Percentiles rank a stretch among this genome's conserved stretches.
phyloP scores from a whole-genome alignment of 495 filamentous ascomycete genomes.

The Achaetomiella virescens region DNA sequence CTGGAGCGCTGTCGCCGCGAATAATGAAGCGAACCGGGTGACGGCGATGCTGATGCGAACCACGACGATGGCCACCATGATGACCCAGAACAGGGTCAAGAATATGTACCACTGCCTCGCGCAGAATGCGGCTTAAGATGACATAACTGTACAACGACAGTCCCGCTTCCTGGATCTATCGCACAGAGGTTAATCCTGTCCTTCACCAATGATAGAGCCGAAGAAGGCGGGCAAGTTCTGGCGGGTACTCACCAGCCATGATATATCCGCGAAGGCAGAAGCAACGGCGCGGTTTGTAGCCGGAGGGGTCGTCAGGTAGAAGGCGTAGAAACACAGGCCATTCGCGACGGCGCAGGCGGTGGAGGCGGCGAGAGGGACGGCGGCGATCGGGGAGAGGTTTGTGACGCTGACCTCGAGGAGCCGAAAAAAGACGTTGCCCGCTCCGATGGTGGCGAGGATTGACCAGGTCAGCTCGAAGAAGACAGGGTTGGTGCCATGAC shows the following conservation, averaged over 20 bases:
- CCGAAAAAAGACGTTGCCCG: slow-evolving; percentile 26
- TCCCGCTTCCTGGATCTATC: slow-evolving; percentile 35
- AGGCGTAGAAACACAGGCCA: slow-evolving; percentile 34
- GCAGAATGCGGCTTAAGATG: slow-evolving; percentile 30
- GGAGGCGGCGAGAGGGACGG: slow-evolving; percentile 30
- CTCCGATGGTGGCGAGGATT: slow-evolving; percentile 32
- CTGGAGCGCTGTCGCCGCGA: slow-evolving; percentile 10
- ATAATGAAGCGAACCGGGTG: slow-evolving; percentile 18
- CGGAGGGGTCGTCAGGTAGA: slow-evolving; percentile 24
- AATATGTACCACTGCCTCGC: slow-evolving; percentile 19
- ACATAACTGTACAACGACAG: slow-evolving; percentile 37
- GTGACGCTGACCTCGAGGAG: slow-evolving; percentile 27
- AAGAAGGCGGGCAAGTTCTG: neutral
- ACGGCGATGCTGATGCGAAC: slow-evolving; percentile 27
- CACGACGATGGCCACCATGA: slow-evolving; percentile 19
- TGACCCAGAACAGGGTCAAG: slow-evolving; percentile 28
- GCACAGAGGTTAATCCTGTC: neutral
- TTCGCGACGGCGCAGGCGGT: slow-evolving; percentile 28
- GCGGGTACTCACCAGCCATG: slow-evolving; percentile 27
- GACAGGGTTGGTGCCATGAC: neutral
- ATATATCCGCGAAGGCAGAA: slow-evolving; percentile 28
- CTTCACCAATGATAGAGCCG: neutral
- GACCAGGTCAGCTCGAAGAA: slow-evolving; percentile 36
- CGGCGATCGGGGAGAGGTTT: slow-evolving; percentile 20
- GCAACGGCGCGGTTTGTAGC: slow-evolving; percentile 18